phyloP scores from a whole-genome alignment of 352 stramenopile genomes.

The Phytophthora fragariaefolia region DNA sequence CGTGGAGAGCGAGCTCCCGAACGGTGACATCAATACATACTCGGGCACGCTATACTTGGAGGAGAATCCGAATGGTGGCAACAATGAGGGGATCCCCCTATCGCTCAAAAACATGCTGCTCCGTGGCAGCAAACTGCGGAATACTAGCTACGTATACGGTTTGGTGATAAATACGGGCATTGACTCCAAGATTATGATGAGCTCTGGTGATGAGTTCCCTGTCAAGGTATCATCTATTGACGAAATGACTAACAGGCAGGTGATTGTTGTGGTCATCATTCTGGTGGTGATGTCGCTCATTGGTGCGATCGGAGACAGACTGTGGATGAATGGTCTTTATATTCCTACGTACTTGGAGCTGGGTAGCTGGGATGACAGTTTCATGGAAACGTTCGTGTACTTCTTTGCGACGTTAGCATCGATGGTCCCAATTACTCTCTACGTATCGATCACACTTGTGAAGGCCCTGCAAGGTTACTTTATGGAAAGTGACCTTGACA shows the following conservation, averaged over 20 bases:
- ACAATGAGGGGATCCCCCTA: slow-evolving; percentile 58
- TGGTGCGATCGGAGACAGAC: slow-evolving; percentile 64
- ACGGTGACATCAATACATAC: slow-evolving; percentile 84
- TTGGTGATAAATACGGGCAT: slow-evolving; percentile 94
- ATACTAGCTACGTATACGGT: slow-evolving; percentile 90
- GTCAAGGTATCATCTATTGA: slow-evolving; percentile 88
- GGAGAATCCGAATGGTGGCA: slow-evolving; percentile 48
- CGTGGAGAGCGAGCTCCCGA: slow-evolving; percentile 82
- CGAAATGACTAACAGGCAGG: slow-evolving; percentile 88
- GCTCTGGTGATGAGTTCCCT: slow-evolving; percentile 80
- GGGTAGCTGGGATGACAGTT: slow-evolving; percentile 38
- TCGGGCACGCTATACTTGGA: slow-evolving; percentile 76
- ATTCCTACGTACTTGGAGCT: slow-evolving; percentile 53
- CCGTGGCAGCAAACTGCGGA: slow-evolving; percentile 89
- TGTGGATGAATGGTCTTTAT: slow-evolving; percentile 53
- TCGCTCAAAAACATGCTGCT: slow-evolving; percentile 92
- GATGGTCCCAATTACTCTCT: slow-evolving; percentile 90
- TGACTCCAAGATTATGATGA: slow-evolving; percentile 94
- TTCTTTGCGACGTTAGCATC: slow-evolving; percentile 86
- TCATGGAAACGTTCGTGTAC: slow-evolving; percentile 80
- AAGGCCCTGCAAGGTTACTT: slow-evolving; percentile 91
- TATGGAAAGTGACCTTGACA: slow-evolving; percentile 85
- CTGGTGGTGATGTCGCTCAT: slow-evolving; percentile 74
- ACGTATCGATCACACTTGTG: slow-evolving; percentile 90
- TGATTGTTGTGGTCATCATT: slow-evolving; percentile 81